Percentiles rank a stretch among this genome's conserved stretches.
Evolutionary conservation across 768 basidiomycete genomes (phyloP).

Genomic region (Pleurotus giganteus): DNA sequence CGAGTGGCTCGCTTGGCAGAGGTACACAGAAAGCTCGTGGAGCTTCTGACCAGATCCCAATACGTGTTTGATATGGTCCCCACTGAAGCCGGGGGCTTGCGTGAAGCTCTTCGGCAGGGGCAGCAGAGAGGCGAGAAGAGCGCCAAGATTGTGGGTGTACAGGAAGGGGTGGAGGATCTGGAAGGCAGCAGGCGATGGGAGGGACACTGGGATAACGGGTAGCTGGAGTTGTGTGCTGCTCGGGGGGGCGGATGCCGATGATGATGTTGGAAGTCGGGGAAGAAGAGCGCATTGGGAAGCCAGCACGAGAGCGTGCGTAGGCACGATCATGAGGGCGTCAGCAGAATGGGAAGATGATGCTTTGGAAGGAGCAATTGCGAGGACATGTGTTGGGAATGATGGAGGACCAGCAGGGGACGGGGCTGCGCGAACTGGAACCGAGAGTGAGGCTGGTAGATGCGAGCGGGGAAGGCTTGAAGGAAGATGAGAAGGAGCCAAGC

Average conservation of each 20-base stretch:
- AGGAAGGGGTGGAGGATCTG: slow-evolving; percentile 62
- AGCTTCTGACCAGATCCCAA: slow-evolving; percentile 49
- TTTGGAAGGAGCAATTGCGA: slow-evolving; percentile 51
- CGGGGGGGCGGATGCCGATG: slow-evolving; percentile 13
- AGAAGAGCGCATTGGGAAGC: slow-evolving; percentile 60
- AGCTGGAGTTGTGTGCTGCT: slow-evolving; percentile 35
- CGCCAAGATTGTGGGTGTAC: slow-evolving; percentile 60
- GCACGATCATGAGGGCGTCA: slow-evolving; percentile 50
- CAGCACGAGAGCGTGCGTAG: slow-evolving; percentile 61
- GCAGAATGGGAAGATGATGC: slow-evolving; percentile 27
- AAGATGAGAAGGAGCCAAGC: slow-evolving; percentile 50
- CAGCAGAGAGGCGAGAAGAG: slow-evolving; percentile 62
- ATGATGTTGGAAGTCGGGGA: slow-evolving; percentile 44
- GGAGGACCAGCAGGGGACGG: slow-evolving; percentile 21
- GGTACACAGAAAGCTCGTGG: slow-evolving; percentile 53
- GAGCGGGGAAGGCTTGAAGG: slow-evolving; percentile 67
- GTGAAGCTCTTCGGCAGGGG: slow-evolving; percentile 51
- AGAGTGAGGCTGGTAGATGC: slow-evolving; percentile 59
- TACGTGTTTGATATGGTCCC: slow-evolving; percentile 30
- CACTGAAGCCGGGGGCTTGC: slow-evolving; percentile 20
- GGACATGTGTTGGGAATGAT: slow-evolving; percentile 51
- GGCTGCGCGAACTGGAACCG: slow-evolving; percentile 36
- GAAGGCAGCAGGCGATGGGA: slow-evolving; percentile 74
- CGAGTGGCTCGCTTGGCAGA: slow-evolving; percentile 45
- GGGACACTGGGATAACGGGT: slow-evolving; percentile 66